Base-by-base conservation (phyloP, 1,284 basidiomycete genomes). In the Testicularia cyperi region DNA sequence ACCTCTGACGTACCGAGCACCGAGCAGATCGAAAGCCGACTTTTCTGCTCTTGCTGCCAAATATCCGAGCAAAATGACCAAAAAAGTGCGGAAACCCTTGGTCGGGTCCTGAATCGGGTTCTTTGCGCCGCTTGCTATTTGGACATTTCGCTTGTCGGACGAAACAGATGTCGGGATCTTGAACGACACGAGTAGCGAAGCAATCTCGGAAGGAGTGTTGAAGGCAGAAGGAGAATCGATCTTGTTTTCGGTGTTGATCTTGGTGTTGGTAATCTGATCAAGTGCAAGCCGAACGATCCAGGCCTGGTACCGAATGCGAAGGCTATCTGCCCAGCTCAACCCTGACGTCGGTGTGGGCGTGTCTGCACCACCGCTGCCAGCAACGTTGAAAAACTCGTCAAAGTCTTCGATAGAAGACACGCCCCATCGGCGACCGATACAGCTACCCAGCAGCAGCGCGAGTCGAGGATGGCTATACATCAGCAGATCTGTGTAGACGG, bases 401-500 rank as follows among this genome's bases (percentile, higher is more conserved):
- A 72, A 42, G 55, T 83, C 83, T 1, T 60, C 42, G 4, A 63
- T 30, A 6, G 75, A 70, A 5, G 70, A 78, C 2, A 79, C 67
- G 2, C 65, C 57, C 62, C 83, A 79, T 38, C 64, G 24, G 27
- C 61, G 32, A 37, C 71, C 42, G 14, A 65, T 33, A 49, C 70
- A 23, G 35, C 54, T 56, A 4, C 70, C 66, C 12, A 81, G 38
- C 7, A 81, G 60, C 3, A 82, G 54, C 0, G 80, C 80, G 42
- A 82, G 78, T 21, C 49, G 47, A 2, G 61, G 33, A 0, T 81
- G 81, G 1, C 82, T 82, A 8, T 78, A 75, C 6, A 79, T 60
- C 29, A 85, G 76, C 18, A 85, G 70, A 19, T 82, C 77, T 2
- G 79, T 80, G 74, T 84, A 87, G 53, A 85, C 78, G 5, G 79